Evolutionary conservation across 129 eudicot species (phyloP), one percentile per base, ranked within the genome.

Genomic region (Helichrysum umbraculigerum): DNA sequence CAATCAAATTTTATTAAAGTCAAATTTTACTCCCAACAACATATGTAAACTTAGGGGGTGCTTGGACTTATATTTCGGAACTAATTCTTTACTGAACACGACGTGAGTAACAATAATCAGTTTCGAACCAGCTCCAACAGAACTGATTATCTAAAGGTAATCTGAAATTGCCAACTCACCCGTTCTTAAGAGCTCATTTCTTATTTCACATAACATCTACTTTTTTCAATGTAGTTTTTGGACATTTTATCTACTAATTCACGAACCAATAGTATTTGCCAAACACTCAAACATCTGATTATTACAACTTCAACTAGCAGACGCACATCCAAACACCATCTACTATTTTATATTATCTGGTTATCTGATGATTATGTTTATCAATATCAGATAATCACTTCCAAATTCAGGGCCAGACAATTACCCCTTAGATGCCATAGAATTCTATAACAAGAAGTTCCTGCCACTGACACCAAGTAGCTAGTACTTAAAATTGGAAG

Each of bases 311-410:
- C 12, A 39, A 39, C 44, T 44, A 44, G 17, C 52, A 12, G 15
- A 44, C 15, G 5, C 54, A 47, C 54, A 47, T 47, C 54, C 17
- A 47, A 47, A 47, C 54, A 47, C 17, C 17, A 14, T 14, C 9
- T 11, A 12, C 17, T 12, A 47, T 14, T 14, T 47, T 4, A 19
- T 57, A 6, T 57, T 7, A 20, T 57, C 12, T 57, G 14, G 28
- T 20, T 7, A 57, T 57, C 62, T 57, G 28, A 57, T 57, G 28
- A 57, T 57, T 57, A 10, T 20, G 62, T n/a, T 6, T 19, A 57
- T 57, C 62, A 19, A 57, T 54, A 57, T 2, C 62, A 14, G 20
- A 44, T 75, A 67, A 64, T 30, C 62, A 9, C 63, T 70, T 30
- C 62, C 17, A 3, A 12, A 47, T 42, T 15, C 50, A 42, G 9